Evolutionary conservation across 1,139 yeast genomes (phyloP).

Genomic region (Pichia sp.): DNA sequence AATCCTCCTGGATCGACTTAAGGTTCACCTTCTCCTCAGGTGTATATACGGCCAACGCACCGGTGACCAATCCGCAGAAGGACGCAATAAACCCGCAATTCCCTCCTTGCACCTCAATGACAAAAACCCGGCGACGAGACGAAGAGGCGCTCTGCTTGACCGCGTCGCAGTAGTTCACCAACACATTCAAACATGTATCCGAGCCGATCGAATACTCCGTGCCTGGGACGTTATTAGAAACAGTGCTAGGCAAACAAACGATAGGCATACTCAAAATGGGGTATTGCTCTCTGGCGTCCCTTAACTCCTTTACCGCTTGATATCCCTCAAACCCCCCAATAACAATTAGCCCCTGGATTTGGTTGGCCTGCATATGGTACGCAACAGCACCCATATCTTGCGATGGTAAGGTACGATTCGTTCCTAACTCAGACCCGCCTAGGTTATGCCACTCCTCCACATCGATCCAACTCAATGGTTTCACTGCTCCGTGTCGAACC

Average conservation of each 20-base stretch:
- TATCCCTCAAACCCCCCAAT: conserved; percentile 97
- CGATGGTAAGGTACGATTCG: conserved; percentile 82
- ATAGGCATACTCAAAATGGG: conserved; percentile 93
- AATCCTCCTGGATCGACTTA: conserved; percentile 70
- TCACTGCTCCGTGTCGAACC: conserved; percentile 72
- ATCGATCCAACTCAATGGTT: conserved; percentile 75
- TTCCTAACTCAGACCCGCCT: conserved; percentile 96
- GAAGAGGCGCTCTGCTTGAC: conserved; percentile 94
- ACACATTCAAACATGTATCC: conserved; percentile 88
- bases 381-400: conserved; percentile 85
- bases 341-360: conserved; percentile 78
- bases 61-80: conserved; percentile 81
- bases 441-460: conserved; percentile 85
- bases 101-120: conserved; percentile 97
- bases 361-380: conserved; percentile 79
- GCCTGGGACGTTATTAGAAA: conserved; percentile 97
- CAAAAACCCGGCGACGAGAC: conserved; percentile 90
- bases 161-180: conserved; percentile 90
- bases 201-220: conserved; percentile 91
- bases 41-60: conserved; percentile 88
- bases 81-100: conserved; percentile 92
- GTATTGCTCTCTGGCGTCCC: conserved; percentile 64
- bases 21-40: conserved; percentile 85
- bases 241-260: conserved; percentile 91
- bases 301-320: conserved; percentile 74